Evolutionary conservation across 805 yeast genomes (phyloP).

Genomic region (Kazachstania psychrophila): DNA sequence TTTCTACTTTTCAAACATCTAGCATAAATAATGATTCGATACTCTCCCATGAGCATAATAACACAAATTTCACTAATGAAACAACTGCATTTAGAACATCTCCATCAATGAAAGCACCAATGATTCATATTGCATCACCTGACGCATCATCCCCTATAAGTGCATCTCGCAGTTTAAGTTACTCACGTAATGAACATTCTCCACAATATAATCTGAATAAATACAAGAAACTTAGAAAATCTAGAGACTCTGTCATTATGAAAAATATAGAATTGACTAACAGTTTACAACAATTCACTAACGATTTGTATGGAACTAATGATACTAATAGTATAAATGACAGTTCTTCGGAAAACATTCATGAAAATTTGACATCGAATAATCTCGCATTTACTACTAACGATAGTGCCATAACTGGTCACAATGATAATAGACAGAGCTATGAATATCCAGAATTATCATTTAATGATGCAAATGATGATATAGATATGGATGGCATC

Average conservation of each 20-base stretch:
- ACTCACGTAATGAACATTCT: conserved; percentile 3
- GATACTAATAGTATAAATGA: not conserved
- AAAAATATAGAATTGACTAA: conserved; percentile 26
- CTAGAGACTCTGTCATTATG: conserved; percentile 21
- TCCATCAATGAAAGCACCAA: conserved; percentile 14
- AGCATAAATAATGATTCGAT: conserved; percentile 14
- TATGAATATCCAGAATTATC: too few relatives aligned
- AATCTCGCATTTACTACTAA: too few relatives aligned
- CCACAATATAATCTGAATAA: conserved; percentile 12
- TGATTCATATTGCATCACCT: conserved; percentile 6
- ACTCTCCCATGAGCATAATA: conserved; percentile 8
- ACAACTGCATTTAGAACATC: conserved; percentile 14
- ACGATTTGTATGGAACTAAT: conserved; percentile 27
- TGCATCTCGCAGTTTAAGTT: not conserved
- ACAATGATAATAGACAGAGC: not conserved
- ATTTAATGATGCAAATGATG: conserved; percentile 1
- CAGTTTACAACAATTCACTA: conserved; percentile 29
- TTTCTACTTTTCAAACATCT: not conserved
- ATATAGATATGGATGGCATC: too few relatives aligned
- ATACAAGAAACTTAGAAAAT: conserved; percentile 22
- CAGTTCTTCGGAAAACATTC: not conserved
- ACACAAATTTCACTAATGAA: conserved; percentile 12
- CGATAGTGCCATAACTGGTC: too few relatives aligned
- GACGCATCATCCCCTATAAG: conserved; percentile 16
- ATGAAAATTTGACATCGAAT: too few relatives aligned